These are phyloP conservation scores for Curvularia spicifera DNA, from an alignment of 2,329 filamentous ascomycete genomes.

Conservation along the genomic window DNA sequence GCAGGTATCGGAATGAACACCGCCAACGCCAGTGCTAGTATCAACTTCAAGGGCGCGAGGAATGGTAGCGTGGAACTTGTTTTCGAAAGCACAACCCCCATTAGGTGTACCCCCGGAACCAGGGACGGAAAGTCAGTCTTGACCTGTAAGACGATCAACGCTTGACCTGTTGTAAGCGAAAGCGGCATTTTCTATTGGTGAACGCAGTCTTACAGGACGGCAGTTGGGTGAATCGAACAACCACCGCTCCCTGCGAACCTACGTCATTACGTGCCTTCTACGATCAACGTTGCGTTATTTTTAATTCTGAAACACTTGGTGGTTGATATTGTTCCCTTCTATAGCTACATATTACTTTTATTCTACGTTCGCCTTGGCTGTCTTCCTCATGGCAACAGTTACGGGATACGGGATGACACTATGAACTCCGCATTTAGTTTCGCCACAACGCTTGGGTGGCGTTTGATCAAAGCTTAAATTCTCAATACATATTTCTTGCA, in stretches of 20 bases:
- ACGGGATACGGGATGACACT: not conserved
- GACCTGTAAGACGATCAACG: conserved; percentile 9
- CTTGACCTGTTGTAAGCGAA: not conserved
- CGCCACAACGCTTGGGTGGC: not conserved
- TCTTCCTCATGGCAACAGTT: not conserved
- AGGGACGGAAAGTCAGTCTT: conserved; percentile 5
- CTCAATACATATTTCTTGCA: not conserved
- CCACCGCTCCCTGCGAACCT: not conserved
- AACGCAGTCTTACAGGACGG: not conserved
- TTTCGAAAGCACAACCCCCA: conserved; percentile 9
- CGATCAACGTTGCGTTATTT: not conserved
- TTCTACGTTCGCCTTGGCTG: not conserved
- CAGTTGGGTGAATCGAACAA: not conserved
- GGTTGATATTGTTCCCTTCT: too few species aligned
- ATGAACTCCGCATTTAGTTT: not conserved
- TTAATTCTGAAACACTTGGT: not conserved
- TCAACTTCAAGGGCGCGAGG: conserved; percentile 16
- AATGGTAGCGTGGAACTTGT: conserved; percentile 15
- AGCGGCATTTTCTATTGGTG: not conserved
- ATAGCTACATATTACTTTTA: not conserved
- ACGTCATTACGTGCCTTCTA: not conserved
- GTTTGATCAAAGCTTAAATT: not conserved
- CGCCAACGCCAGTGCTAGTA: conserved; percentile 12
- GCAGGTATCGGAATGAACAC: conserved; percentile 18
- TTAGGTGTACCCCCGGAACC: conserved; percentile 11